Evolutionary conservation across 306 rosid genomes (phyloP), one percentile per base, ranked within the genome.

Genomic region (Carpinus fangiana): DNA sequence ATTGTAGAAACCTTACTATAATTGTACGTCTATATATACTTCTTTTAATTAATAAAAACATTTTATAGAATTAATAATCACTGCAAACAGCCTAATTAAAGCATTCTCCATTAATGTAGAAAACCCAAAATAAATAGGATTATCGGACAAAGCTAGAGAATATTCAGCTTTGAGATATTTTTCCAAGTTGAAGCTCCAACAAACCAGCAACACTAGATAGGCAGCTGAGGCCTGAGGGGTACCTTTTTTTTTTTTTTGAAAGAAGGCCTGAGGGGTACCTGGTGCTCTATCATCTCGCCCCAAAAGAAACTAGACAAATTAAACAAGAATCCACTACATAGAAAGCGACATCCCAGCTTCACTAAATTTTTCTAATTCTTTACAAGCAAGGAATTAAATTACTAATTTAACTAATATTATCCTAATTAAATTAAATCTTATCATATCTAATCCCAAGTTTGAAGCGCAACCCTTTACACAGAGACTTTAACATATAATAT

Each of bases 321-420:
- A 65, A 83, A 83, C 86, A 81, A 88, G 85, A 82, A 84, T 83
- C 73, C 78, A 67, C 71, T 38, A 69, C 84, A 23, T 21, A 14
- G 81, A 87, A 80, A 73, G 74, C 80, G 84, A 86, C 92, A 80
- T 71, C 78, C 80, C 89, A 79, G 73, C 83, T 65, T 60, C 76
- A 34, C 65, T 66, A 28, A 34, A 72, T 75, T n/a, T 41, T 17
- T 23, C 65, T 13, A 45, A 80, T 45, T 48, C 76, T 83, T 81
- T 90, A 89, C 87, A 89, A 82, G 56, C 75, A 78, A 47, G 38
- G 60, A 80, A 87, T 74, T 90, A 81, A 81, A 82, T 83, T 70
- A 81, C 83, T 59, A 72, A 26, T 77, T 70, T 66, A 82, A 59
- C 84, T 77, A 87, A 72, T 10, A 20, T 23, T 12, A 75, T 50